Evolutionary conservation across 352 stramenopile species (phyloP).

Genomic region (Pythium oligandrum): DNA sequence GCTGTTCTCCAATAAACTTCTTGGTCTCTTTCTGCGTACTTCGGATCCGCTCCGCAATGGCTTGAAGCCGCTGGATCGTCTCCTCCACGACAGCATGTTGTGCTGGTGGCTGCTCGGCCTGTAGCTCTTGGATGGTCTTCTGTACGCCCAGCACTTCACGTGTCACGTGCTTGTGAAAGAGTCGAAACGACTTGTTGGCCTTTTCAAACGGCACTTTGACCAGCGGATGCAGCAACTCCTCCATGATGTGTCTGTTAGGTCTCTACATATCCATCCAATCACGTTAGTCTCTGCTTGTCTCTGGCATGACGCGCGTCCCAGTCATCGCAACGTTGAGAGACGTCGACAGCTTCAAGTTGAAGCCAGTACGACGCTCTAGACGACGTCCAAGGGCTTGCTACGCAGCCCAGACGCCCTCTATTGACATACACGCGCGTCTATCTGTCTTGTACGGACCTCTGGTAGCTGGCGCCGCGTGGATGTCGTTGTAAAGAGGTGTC

Average conservation of each 20-base stretch:
- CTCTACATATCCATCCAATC: constrained; percentile 2
- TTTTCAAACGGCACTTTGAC: constrained; percentile 73
- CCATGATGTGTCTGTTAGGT: constrained; percentile 10
- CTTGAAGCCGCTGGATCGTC: constrained; percentile 42
- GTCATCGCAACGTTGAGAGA: constrained; percentile 1
- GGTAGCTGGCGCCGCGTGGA: no score
- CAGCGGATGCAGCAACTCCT: constrained; percentile 61
- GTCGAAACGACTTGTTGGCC: constrained; percentile 67
- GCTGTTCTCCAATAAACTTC: constrained; percentile 37
- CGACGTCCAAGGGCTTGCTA: no score
- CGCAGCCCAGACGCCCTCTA: no score
- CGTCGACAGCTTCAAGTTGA: background rate
- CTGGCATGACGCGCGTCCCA: constrained; percentile 1
- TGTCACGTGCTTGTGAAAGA: constrained; percentile 79
- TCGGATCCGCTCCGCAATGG: constrained; percentile 38
- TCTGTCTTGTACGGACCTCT: no score
- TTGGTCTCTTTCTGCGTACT: constrained; percentile 45
- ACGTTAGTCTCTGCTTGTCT: constrained; percentile 2
- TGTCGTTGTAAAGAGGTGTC: no score
- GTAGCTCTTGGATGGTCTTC: constrained; percentile 42
- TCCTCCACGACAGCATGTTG: constrained; percentile 57
- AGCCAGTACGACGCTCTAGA: no score
- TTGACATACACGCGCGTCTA: no score
- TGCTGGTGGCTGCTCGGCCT: constrained; percentile 49
- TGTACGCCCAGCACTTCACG: constrained; percentile 49